Evolutionary conservation across 2,329 filamentous ascomycete species (phyloP).

Genomic region (Aureobasidium lini): DNA sequence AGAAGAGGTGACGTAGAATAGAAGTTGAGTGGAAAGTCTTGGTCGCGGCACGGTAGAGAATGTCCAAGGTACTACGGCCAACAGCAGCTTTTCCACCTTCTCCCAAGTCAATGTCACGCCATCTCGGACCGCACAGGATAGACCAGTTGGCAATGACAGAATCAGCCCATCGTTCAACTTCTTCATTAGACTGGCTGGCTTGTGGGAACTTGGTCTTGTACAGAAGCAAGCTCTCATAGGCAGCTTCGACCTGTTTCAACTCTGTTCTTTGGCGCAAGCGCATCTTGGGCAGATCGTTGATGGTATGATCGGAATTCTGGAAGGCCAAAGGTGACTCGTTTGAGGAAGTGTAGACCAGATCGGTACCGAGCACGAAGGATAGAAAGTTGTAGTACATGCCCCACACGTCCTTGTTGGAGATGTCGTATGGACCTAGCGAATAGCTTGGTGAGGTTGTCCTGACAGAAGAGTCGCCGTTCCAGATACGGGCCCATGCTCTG

Average conservation of each 20-base stretch:
- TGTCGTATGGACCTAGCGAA: slow-evolving; percentile 40
- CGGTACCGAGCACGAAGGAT: slow-evolving; percentile 64
- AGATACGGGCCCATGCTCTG: slow-evolving; percentile 62
- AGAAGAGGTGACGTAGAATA: slow-evolving; percentile 78
- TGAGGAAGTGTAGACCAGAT: slow-evolving; percentile 46
- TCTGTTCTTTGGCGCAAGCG: slow-evolving; percentile 57
- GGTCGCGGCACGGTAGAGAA: slow-evolving; percentile 80
- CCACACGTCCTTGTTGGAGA: slow-evolving; percentile 61
- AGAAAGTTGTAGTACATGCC: slow-evolving; percentile 74
- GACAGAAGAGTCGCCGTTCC: slow-evolving; percentile 23
- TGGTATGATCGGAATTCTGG: slow-evolving; percentile 16
- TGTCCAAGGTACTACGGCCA: slow-evolving; percentile 69
- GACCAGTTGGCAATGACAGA: slow-evolving; percentile 80
- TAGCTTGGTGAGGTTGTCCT: neutral
- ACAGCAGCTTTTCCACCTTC: slow-evolving; percentile 70
- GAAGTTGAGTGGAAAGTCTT: slow-evolving; percentile 94
- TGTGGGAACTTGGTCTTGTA: slow-evolving; percentile 76
- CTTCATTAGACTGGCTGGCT: slow-evolving; percentile 68
- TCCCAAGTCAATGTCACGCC: slow-evolving; percentile 74
- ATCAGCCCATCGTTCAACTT: slow-evolving; percentile 76
- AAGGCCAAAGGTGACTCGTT: slow-evolving; percentile 19
- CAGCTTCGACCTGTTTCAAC: slow-evolving; percentile 67
- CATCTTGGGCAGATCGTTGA: slow-evolving; percentile 20
- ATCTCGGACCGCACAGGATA: slow-evolving; percentile 68
- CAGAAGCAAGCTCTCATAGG: slow-evolving; percentile 73